phyloP scores from a whole-genome alignment of 129 eudicot species.

The Lactuca sativa region DNA sequence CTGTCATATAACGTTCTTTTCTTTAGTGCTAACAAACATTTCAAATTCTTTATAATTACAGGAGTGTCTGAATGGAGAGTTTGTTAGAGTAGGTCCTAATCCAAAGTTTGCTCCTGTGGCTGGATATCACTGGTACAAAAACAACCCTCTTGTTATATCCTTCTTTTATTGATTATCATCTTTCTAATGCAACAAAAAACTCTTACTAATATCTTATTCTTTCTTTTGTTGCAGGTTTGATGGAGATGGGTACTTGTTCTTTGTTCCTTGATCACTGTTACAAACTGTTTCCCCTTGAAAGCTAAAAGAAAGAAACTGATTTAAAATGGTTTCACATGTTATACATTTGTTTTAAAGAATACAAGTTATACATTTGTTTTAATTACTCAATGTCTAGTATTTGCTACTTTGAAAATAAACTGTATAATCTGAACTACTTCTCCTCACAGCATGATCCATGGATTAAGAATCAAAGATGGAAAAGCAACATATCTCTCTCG shows the following conservation, averaged over 20 bases:
- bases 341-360: background rate
- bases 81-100: constrained; percentile 95
- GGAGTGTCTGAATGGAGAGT: constrained; percentile 97
- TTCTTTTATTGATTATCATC: background rate
- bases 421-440: constrained; percentile 7
- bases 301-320: background rate
- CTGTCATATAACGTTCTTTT: background rate
- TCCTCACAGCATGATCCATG: constrained; percentile 86
- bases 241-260: constrained; percentile 86
- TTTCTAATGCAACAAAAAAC: background rate
- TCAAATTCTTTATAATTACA: constrained; percentile 31
- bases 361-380: background rate
- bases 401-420: background rate
- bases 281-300: background rate
- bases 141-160: background rate
- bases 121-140: constrained; percentile 84
- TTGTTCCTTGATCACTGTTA: constrained; percentile 21
- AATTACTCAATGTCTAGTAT: background rate
- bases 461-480: constrained; percentile 94
- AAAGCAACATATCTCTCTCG: constrained; percentile 97
- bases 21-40: constrained; percentile 17
- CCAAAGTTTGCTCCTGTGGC: constrained; percentile 93
- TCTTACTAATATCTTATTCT: constrained; percentile 12
- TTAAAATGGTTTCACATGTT: background rate
- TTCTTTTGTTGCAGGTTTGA: constrained; percentile 82